Base-by-base conservation (phyloP, 352 stramenopile genomes). In the Phytophthora aleatoria region DNA sequence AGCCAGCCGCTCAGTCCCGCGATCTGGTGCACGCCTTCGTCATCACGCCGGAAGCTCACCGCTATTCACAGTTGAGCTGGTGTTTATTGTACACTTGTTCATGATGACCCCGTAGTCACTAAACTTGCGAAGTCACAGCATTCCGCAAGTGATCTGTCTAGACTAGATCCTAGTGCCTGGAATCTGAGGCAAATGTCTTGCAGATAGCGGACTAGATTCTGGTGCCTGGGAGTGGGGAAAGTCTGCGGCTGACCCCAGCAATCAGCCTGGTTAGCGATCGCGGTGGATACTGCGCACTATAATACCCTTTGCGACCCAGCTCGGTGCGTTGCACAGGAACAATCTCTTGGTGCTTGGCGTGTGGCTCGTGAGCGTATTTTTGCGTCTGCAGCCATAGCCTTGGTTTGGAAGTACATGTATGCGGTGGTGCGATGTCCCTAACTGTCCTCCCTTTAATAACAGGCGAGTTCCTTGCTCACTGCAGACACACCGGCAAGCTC, bases 261-360 rank as follows among this genome's bases (percentile, higher is more conserved):
- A 64, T 51, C 36, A 50, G 12, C 27, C 35, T 43, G 56, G 50
- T 57, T 13, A 64, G 15, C 41, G 35, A 8, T 38, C 28, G 16
- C 28, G 48, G 56, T 15, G 20, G 7, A 39, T 47, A 16, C 39
- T 48, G 42, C 36, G 38, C 26, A 53, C 27, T 58, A 28, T 20
- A 20, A 20, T 20, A 20, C 20, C 20, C 20, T 20, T 20, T 20
- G 20, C 57, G 7, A 49, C 50, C 39, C 35, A 33, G 28, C 16
- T 64, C 42, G 47, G 26, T 57, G 36, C 16, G 33, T 10, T 8
- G 26, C 24, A 24, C 31, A 36, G 57, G 57, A 67, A 69, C 31
- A 58, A 69, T 69, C 45, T 69, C 39, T 31, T 69, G 47, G 54
- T 64, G 54, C 54, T 64, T 69, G 54, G 54, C 47, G 42, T 24